A percentile compares a stretch with the other conserved stretches of the same genome.
Evolutionary conservation across 75 land plant species (phyloP).

Genomic region (Isoetes taiwanensis): DNA sequence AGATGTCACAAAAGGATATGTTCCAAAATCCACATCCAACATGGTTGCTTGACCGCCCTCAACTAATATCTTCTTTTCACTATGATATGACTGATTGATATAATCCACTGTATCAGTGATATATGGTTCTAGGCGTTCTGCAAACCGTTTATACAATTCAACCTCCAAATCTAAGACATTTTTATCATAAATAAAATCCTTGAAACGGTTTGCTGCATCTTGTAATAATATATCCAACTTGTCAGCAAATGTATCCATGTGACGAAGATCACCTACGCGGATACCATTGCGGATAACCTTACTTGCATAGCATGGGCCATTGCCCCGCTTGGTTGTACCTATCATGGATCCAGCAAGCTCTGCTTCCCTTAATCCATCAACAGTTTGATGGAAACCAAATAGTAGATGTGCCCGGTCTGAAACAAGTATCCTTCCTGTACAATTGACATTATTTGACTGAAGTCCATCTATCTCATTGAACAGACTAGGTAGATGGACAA

Average conservation of each 20-base stretch:
- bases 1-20: slow-evolving; percentile 96
- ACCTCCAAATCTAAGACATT: slow-evolving; percentile 57
- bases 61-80: slow-evolving; percentile 72
- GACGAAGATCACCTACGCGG: slow-evolving; percentile 73
- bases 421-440: slow-evolving; percentile 53
- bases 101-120: slow-evolving; percentile 81
- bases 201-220: slow-evolving; percentile 78
- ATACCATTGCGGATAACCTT: slow-evolving; percentile 82
- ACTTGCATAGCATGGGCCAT: slow-evolving; percentile 87
- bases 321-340: slow-evolving; percentile 90
- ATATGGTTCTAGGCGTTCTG: slow-evolving; percentile 71
- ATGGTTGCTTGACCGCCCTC: slow-evolving; percentile 99
- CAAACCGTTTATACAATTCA: slow-evolving; percentile 54
- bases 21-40: slow-evolving; percentile 96
- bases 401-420: slow-evolving; percentile 91
- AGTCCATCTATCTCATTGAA: slow-evolving; percentile 70
- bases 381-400: slow-evolving; percentile 79
- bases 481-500: slow-evolving; percentile 66
- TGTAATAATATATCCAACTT: slow-evolving; percentile 63
- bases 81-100: slow-evolving; percentile 42
- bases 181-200: slow-evolving; percentile 43
- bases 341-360: slow-evolving; percentile 83
- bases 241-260: slow-evolving; percentile 67
- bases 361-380: slow-evolving; percentile 84
- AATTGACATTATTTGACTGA: slow-evolving; percentile 48